Evolutionary conservation across 129 eudicot genomes (phyloP), one percentile per base, ranked within the genome.

Genomic region (Silybum marianum): DNA sequence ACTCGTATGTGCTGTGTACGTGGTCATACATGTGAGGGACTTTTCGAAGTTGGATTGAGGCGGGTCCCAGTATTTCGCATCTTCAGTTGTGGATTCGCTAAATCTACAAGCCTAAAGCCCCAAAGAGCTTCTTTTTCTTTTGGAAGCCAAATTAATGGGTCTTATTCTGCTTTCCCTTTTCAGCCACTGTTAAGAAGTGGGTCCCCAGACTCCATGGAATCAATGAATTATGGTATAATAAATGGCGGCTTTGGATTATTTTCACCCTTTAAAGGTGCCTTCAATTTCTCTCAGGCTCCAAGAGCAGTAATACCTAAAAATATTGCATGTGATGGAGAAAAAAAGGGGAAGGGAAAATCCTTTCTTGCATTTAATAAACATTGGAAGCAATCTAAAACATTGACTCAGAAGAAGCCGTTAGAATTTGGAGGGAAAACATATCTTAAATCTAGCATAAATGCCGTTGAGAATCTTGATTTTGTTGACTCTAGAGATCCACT

Each of bases 251-350:
- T 85, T 36, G 85, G 87, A 72, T 26, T 32, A 8, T 71, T 65
- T 65, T 71, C 87, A 28, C 82, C 82, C 63, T 66, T 72, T 84
- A 82, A 62, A 68, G 63, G 73, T 44, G 75, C 78, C 54, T 13
- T 83, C 74, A 24, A 80, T 36, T 94, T 87, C 73, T 90, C 89
- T 74, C 84, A 78, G 39, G 40, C 69, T 40, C 23, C 93, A 16
- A 75, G 84, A 82, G 86, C 82, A 14, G 85, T 75, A 30, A n/a
- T 71, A 34, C 75, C 80, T 13, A 86, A 82, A 51, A 79, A 23
- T 72, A 62, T 38, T 58, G 78, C 75, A 3, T 39, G 74, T 39
- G 90, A 81, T 77, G 90, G 84, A 51, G 78, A 81, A 77, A 72
- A n/a, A 10, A 60, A 65, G 48, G 80, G 54, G 38, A 82, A 65